phyloP scores from a whole-genome alignment of 768 basidiomycete species.

The Phylloporus sp. region DNA sequence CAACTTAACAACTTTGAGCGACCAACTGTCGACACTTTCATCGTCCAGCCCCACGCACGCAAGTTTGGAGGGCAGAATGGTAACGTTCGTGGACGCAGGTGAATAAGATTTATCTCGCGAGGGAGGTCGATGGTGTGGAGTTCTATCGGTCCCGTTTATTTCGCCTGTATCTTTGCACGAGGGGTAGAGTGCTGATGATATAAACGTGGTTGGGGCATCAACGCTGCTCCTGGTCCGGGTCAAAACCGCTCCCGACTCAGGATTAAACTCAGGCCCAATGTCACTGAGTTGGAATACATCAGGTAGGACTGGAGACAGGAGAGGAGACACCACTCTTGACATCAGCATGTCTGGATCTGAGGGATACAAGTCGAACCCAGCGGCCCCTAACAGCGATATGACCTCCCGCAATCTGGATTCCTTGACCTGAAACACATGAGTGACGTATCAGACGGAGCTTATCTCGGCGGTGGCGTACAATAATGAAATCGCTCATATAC shows the following conservation, averaged over 20 bases:
- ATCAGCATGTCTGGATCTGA: slow-evolving; percentile 39
- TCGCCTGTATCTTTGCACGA: slow-evolving; percentile 4
- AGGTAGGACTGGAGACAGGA: slow-evolving; percentile 31
- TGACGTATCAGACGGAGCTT: not conserved
- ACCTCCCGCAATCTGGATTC: slow-evolving; percentile 60
- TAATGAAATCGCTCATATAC: slow-evolving; percentile 80
- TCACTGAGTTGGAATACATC: slow-evolving; percentile 29
- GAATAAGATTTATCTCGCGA: slow-evolving; percentile 45
- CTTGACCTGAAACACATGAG: slow-evolving; percentile 49
- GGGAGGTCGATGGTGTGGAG: slow-evolving; percentile 11
- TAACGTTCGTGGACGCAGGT: slow-evolving; percentile 56
- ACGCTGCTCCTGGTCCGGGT: slow-evolving; percentile 45
- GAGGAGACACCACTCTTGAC: slow-evolving; percentile 27
- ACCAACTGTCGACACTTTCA: slow-evolving; percentile 67
- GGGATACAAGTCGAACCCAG: slow-evolving; percentile 65
- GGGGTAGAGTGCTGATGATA: slow-evolving; percentile 7
- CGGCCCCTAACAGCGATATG: slow-evolving; percentile 52
- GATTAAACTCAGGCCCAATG: slow-evolving; percentile 26
- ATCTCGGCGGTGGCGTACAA: slow-evolving; percentile 44
- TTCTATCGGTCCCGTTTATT: not conserved
- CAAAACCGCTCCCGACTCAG: slow-evolving; percentile 42
- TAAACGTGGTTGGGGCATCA: slow-evolving; percentile 26
- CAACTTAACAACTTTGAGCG: slow-evolving; percentile 72
- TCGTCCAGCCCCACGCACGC: slow-evolving; percentile 74
- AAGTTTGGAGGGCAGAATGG: slow-evolving; percentile 63